Base-by-base conservation (phyloP, 768 basidiomycete genomes). In the Trametes punicea region DNA sequence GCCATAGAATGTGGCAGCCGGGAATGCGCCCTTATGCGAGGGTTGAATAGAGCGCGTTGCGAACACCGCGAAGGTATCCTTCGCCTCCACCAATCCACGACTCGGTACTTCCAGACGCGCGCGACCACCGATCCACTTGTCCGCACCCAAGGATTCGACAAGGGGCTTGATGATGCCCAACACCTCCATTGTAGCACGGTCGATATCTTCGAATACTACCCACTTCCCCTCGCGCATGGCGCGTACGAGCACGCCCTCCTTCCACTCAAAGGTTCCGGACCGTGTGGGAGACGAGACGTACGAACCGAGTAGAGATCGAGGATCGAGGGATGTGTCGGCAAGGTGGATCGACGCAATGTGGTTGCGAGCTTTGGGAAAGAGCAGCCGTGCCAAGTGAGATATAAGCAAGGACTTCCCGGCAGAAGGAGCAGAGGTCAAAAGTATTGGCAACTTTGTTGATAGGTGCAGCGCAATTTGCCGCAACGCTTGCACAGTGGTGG, bases 211-310 rank as follows among this genome's bases (percentile, higher is more conserved):
- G 42, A 99, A 80, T 9, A 98, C 84, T 2, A 98, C 77, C 95
- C 95, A 98, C 67, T 84, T 82, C 2, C 97, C 97, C 64, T 91
- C 87, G 38, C 83, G 79, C 80, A 98, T 86, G 0, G 95, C 87
- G 34, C 90, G 87, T 9, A 95, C 85, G 31, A 99, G 77, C 0
- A 94, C 87, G 6, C 97, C 97, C 60, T 98, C 94, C 71, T 88
- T 91, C 91, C 95, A 99, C 63, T 96, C 92, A 64, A 99, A 99
- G 2, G 83, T 84, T 5, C 96, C 96, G 0, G 93, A 85, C 23
- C 81, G 81, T 1, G 80, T 83, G 0, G 87, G 77, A 0, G 96
- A 97, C 2, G 96, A 96, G 2, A 93, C 77, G 56, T 98, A 96
- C 2, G 93, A 94, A 4, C 97, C 96, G 39, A 99, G 80, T 5